Conservation (phyloP, 1,139 yeast genomes). For the Suhomyces choctaworum region DNA sequence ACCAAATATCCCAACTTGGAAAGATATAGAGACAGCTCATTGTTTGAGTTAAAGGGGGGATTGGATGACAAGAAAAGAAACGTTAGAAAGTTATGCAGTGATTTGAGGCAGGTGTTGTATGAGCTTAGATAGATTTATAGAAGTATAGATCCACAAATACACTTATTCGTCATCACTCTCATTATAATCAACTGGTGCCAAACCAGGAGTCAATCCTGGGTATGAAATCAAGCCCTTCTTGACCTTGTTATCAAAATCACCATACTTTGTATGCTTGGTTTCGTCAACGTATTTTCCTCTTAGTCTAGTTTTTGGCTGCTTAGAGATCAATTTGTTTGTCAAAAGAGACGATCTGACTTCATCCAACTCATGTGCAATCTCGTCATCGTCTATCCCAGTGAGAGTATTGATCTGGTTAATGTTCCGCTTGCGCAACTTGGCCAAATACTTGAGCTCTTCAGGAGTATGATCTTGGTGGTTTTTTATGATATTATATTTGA, state of each 20-base stretch:
- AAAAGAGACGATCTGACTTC: slow-evolving; percentile 45
- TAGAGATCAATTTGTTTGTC: slow-evolving; percentile 20
- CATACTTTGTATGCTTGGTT: slow-evolving; percentile 29
- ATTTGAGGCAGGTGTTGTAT: slow-evolving; percentile 73
- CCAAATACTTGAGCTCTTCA: slow-evolving; percentile 51
- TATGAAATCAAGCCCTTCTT: slow-evolving; percentile 45
- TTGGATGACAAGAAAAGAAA: slow-evolving; percentile 75
- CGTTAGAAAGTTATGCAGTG: slow-evolving; percentile 74
- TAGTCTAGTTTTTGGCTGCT: slow-evolving; percentile 25
- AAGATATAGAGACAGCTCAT: slow-evolving; percentile 53
- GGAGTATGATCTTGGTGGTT: slow-evolving; percentile 37
- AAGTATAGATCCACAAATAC: not conserved
- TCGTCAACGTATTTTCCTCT: slow-evolving; percentile 17
- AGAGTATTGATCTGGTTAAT: slow-evolving; percentile 43
- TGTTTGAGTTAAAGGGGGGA: slow-evolving; percentile 48
- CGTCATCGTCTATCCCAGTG: slow-evolving; percentile 48
- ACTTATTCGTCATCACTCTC: slow-evolving; percentile 43
- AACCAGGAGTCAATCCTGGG: slow-evolving; percentile 86
- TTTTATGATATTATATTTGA: slow-evolving; percentile 53
- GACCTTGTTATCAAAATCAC: slow-evolving; percentile 45
- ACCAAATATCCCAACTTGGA: slow-evolving; percentile 41
- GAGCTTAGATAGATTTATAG: slow-evolving; percentile 36
- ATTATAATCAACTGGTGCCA: slow-evolving; percentile 79
- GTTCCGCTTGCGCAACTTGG: slow-evolving; percentile 51
- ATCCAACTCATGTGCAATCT: slow-evolving; percentile 44